These are phyloP conservation scores for Mycena maculata DNA, from an alignment of 768 basidiomycete species.

Conservation along the genomic window DNA sequence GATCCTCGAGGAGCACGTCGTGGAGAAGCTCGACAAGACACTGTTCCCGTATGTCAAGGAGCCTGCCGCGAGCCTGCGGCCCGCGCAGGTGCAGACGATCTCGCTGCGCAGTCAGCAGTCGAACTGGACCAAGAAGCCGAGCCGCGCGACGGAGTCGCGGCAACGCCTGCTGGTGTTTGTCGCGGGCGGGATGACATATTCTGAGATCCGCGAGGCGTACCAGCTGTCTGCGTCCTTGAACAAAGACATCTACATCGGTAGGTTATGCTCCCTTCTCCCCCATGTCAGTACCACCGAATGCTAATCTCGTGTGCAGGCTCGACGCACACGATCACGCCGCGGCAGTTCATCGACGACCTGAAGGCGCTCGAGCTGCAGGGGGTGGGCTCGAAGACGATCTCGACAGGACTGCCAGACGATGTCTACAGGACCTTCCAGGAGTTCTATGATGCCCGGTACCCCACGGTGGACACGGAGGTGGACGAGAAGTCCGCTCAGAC, in stretches of 20 bases:
- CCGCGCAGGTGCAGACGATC: constrained; percentile 64
- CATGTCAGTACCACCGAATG: background rate
- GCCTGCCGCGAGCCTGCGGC: constrained; percentile 53
- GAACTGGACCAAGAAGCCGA: constrained; percentile 83
- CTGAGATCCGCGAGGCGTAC: constrained; percentile 92
- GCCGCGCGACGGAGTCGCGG: constrained; percentile 57
- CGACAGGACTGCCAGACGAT: constrained; percentile 72
- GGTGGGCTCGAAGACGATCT: constrained; percentile 77
- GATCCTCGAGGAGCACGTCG: constrained; percentile 91
- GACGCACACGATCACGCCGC: constrained; percentile 87
- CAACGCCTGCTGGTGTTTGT: constrained; percentile 91
- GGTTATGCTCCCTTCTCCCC: background rate
- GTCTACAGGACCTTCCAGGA: constrained; percentile 71
- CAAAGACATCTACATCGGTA: constrained; percentile 94
- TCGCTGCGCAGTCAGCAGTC: constrained; percentile 92
- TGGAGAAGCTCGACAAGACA: constrained; percentile 78
- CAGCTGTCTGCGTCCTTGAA: constrained; percentile 77
- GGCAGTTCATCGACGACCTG: constrained; percentile 86
- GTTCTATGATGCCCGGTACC: constrained; percentile 85
- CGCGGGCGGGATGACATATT: constrained; percentile 95
- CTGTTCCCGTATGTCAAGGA: constrained; percentile 94
- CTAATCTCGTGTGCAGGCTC: constrained; percentile 68
- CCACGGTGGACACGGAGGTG: constrained; percentile 70
- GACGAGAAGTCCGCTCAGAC: constrained; percentile 58
- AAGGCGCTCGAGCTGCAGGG: constrained; percentile 90